Base-by-base conservation (phyloP, 768 basidiomycete species). In the Dictyophora rubrovolvata region DNA sequence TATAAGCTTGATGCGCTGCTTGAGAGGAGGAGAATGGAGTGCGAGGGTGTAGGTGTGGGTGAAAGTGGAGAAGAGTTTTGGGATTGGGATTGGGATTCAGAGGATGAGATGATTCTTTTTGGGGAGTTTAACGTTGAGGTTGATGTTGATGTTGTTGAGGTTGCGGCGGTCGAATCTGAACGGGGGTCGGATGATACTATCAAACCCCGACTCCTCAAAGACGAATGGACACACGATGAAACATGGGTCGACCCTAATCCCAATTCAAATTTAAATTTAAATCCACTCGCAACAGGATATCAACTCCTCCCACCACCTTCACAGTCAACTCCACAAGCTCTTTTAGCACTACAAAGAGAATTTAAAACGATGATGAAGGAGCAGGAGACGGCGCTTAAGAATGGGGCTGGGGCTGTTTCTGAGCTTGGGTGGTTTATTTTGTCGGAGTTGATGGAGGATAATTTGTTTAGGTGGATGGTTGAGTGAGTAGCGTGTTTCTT, bases 381-480 rank as follows among this genome's bases (percentile, higher is more conserved):
- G 63, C 85, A 88, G 68, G 75, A 78, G n/a, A n/a, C n/a, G n/a
- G n/a, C n/a, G n/a, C n/a, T n/a, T n/a, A n/a, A n/a, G n/a, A n/a
- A n/a, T n/a, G n/a, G n/a, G n/a, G n/a, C n/a, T n/a, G n/a, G n/a
- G n/a, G n/a, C n/a, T n/a, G n/a, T n/a, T n/a, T n/a, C n/a, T n/a
- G 79, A 82, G 59, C 71, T 87, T 1, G 87, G 86, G 11, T 89
- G 86, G 83, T 86, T 83, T 66, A 74, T 89, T 68, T 79, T 85
- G 12, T 79, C 77, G 17, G 82, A 84, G n/a, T 28, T 80, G 48
- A 80, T 85, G 20, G 79, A 78, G 8, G 81, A 86, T 65, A 86
- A 86, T 62, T 68, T 86, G 18, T 85, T 83, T 69, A 83, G 84
- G 65, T 87, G 84, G 85, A 78, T 87, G 59, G 77, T 87, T 11